A percentile compares a stretch with the other conserved stretches of the same genome.
These are phyloP conservation scores for Boletus rubroflammeus DNA, from an alignment of 768 basidiomycete species.

Conservation along the genomic window DNA sequence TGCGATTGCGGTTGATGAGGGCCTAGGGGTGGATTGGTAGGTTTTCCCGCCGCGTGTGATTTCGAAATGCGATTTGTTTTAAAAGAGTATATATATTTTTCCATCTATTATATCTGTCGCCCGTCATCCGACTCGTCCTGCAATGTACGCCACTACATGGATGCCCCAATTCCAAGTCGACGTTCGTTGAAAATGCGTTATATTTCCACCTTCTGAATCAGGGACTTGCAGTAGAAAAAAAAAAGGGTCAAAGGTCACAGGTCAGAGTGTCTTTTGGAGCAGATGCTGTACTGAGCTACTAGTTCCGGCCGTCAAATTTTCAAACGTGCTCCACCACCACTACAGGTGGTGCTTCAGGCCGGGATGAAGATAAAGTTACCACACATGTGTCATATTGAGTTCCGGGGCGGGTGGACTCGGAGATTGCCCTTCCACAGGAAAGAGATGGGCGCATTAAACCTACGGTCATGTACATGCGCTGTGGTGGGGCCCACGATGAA, in stretches of 20 bases:
- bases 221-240: background rate
- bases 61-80: too few relatives aligned
- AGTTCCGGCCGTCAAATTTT: background rate
- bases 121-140: too few relatives aligned
- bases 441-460: too few relatives aligned
- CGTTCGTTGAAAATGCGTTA: background rate
- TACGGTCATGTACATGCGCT: too few relatives aligned
- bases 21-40: background rate
- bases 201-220: background rate
- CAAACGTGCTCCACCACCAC: background rate
- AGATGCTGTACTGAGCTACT: background rate
- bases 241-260: background rate
- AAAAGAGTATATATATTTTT: too few relatives aligned
- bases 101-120: background rate
- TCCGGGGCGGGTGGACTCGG: background rate
- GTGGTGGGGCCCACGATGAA: too few relatives aligned
- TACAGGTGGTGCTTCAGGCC: background rate
- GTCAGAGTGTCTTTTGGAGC: too few relatives aligned
- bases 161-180: background rate
- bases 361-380: background rate
- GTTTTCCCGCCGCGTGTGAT: background rate
- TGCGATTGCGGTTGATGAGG: background rate
- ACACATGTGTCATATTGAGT: background rate
- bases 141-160: background rate
- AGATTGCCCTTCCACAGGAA: background rate